Evolutionary conservation across 768 basidiomycete species (phyloP), one percentile per base, ranked within the genome.

Genomic region (Leccinum uliginosum): DNA sequence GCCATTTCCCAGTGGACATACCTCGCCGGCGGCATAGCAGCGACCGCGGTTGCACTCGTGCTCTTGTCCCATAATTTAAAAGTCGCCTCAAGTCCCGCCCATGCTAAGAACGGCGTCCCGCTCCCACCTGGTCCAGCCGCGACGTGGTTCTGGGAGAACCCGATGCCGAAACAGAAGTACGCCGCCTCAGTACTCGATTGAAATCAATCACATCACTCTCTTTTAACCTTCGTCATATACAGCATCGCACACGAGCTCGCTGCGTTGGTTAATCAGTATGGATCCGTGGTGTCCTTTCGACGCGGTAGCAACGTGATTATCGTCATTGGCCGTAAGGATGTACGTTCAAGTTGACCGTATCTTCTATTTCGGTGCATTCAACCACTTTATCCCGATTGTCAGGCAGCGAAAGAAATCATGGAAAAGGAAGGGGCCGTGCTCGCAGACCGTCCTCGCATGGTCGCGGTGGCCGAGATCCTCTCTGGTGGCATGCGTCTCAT

Each of bases 381-480:
- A 10, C 10, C 5, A 10, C 38, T 40, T 6, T 40, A 40, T 4
- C n/a, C n/a, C 40, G 10, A 40, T 19, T 40, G 40, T 19, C 40
- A 83, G 65, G 78, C 78, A 3, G 82, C 82, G 0, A 71, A 79
- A 0, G 81, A 84, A 4, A 78, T 85, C 54, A 80, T 85, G 81
- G 84, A 84, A 65, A 80, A 80, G 47, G 79, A 83, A 61, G 82
- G 83, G 0, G 78, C 76, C 0, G 61, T 71, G 0, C 70, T 80
- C 14, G 76, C 74, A 0, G 83, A 85, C 59, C 69, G 84, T 32
- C 83, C 83, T 11, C 62, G 63, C 2, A 71, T 68, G 19, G 79
- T 84, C 46, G 74, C 84, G 0, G 83, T 76, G 0, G 78, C 79
- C 1, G 82, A 84, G 45, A 80, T 81, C 0, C 69, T 85, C 1